Base-by-base conservation (phyloP, 495 filamentous ascomycete genomes). In the Pyrenopolyporus hunteri region DNA sequence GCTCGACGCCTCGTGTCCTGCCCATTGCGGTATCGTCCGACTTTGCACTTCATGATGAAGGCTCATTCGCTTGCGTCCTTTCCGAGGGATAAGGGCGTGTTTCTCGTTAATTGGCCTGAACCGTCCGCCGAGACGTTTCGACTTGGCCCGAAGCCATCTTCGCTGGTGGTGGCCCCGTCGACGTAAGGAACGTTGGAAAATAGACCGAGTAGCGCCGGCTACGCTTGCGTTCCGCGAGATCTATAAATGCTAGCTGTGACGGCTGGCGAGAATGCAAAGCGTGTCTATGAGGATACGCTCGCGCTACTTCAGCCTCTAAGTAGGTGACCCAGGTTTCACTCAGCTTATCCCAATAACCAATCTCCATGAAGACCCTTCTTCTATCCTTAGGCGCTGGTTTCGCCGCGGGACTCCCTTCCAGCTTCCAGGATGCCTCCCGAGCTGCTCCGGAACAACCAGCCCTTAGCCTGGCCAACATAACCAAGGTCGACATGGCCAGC, bases 381-480 rank as follows among this genome's bases (percentile, higher is more conserved):
- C 50, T 69, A 25, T 45, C 58, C 17, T 39, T 69, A 37, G 42
- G 57, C 31, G 66, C 63, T 51, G 46, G 52, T 29, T 37, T 71
- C 14, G 69, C 48, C 43, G 59, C 57, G 3, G 60, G 47, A 6
- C 60, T 67, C 4, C 69, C 69, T 17, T 48, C 66, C n/a, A 37
- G 29, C 0, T 36, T n/a, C 11, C 40, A 49, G 4, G 14, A 36
- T 46, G 48, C 26, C 9, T 48, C 29, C 7, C 49, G 25, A 28
- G 53, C 57, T 11, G n/a, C 48, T 1, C 49, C 58, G 35, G 57
- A 35, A 10, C 52, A 59, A 9, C 69, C 66, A n/a, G 48, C 49
- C 6, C 59, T 71, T n/a, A 57, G 69, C 7, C 50, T 71, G 7
- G 43, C 69, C 29, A 67, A 71, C 46, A 57, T 71, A 23, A 67